Base-by-base conservation (phyloP, 2,329 filamentous ascomycete genomes). In the Pestalotiopsis sp. region DNA sequence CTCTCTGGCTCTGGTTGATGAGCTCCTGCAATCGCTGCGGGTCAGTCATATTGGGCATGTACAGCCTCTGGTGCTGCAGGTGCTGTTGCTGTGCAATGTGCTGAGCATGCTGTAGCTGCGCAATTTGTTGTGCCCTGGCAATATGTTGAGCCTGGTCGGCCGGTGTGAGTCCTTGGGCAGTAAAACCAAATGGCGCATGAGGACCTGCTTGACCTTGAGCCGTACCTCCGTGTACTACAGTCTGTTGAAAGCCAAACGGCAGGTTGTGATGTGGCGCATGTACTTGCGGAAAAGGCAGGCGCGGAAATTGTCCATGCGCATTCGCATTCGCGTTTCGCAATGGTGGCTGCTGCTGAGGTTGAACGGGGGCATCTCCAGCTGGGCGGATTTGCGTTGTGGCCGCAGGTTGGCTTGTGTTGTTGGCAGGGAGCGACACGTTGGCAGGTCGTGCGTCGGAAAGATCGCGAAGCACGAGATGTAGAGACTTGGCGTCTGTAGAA, bases 1-100 rank as follows among this genome's bases (percentile, higher is more conserved):
- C 78, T 63, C 81, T 77, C 70, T 85, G 85, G 59, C 83, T 83
- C 71, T 84, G 84, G 52, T 78, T 82, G 66, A 79, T 78, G 64
- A 81, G 36, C 52, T 71, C 70, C 20, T 78, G 67, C 78, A 83
- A 65, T 78, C 82, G 52, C 79, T 79, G 75, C 79, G 79, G 7
- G 66, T 87, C 84, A 66, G 87, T 84, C 36, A 69, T 68, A n/a
- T 65, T 56, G 31, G 66, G 36, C 27, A 66, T 63, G 71, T 69
- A 76, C 63, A 72, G 71, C n/a, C 61, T 65, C 23, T 71, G 69
- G 9, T 70, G 65, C n/a, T 70, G 69, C 17, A 65, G 64, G 17
- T 23, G 23, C 27, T 61, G 58, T n/a, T 52, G 45, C 7, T 52
- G 45, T 9, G 45, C 45, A 17, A n/a, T 6, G 17, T 52, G 45